phyloP scores from a whole-genome alignment of 805 yeast species.

The Yamadazyma phyllophila region DNA sequence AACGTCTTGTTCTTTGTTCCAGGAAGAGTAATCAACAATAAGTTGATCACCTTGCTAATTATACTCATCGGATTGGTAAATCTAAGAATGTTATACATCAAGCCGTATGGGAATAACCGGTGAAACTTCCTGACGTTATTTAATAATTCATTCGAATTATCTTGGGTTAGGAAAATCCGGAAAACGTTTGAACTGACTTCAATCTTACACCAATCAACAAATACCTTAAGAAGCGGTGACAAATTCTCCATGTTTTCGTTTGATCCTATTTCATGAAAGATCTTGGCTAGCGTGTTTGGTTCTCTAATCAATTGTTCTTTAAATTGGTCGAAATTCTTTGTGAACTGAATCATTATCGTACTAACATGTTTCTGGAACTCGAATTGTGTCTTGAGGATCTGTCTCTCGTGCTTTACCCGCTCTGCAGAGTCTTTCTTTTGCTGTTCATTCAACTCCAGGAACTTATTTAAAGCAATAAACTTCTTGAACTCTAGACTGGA shows the following conservation, averaged over 20 bases:
- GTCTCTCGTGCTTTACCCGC: conserved; percentile 59
- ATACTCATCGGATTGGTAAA: conserved; percentile 87
- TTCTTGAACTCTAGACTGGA: conserved; percentile 49
- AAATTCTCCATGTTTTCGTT: conserved; percentile 53
- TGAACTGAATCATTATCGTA: conserved; percentile 52
- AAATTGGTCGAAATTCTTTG: conserved; percentile 56
- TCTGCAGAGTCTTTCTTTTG: conserved; percentile 57
- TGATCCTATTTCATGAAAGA: conserved; percentile 66
- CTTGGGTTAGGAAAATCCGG: conserved; percentile 76
- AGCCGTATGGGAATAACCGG: conserved; percentile 71
- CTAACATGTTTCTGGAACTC: conserved; percentile 72
- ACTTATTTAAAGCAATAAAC: conserved; percentile 48
- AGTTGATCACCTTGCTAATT: conserved; percentile 73
- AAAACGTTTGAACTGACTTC: conserved; percentile 83
- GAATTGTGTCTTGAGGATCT: conserved; percentile 57
- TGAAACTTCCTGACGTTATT: conserved; percentile 71
- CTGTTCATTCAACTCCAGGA: conserved; percentile 32
- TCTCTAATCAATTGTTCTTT: conserved; percentile 50
- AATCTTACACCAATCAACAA: conserved; percentile 78
- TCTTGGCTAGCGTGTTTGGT: conserved; percentile 52
- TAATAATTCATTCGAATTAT: conserved; percentile 73
- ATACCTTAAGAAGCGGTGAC: conserved; percentile 64
- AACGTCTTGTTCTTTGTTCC: conserved; percentile 35
- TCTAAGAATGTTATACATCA: conserved; percentile 72
- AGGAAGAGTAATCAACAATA: conserved; percentile 60